phyloP scores from a whole-genome alignment of 805 yeast species.

The Candida maris region DNA sequence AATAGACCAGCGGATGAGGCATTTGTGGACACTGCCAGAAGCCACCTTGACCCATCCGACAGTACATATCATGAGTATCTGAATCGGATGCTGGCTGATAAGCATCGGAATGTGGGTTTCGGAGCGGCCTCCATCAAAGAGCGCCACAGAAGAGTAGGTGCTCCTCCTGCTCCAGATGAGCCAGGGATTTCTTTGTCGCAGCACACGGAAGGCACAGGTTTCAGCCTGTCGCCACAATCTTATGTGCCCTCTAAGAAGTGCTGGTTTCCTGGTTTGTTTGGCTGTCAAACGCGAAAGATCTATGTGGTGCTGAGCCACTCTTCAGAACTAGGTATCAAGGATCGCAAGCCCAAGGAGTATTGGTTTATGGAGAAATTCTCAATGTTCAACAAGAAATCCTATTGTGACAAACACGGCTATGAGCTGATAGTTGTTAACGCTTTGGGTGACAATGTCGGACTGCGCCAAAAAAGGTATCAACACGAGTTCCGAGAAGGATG shows the following conservation, averaged over 20 bases:
- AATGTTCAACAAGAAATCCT: slow-evolving; percentile 44
- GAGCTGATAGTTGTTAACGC: slow-evolving; percentile 38
- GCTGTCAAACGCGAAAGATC: slow-evolving; percentile 27
- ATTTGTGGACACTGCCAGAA: slow-evolving; percentile 10
- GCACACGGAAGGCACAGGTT: slow-evolving; percentile 5
- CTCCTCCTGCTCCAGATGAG: slow-evolving; percentile 23
- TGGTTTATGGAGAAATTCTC: slow-evolving; percentile 48
- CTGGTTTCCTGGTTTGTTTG: slow-evolving; percentile 5
- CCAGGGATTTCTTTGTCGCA: slow-evolving; percentile 25
- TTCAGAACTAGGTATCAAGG: slow-evolving; percentile 38
- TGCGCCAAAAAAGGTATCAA: slow-evolving; percentile 43
- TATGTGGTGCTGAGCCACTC: slow-evolving; percentile 38
- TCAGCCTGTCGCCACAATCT: not conserved
- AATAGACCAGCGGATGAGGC: too few relatives aligned
- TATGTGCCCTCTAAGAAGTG: slow-evolving; percentile 1
- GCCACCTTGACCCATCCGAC: slow-evolving; percentile 16
- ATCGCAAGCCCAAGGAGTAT: slow-evolving; percentile 36
- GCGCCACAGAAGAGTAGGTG: slow-evolving; percentile 23
- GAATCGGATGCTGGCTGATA: slow-evolving; percentile 21
- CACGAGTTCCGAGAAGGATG: slow-evolving; percentile 48
- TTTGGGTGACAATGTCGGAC: slow-evolving; percentile 35
- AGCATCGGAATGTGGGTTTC: slow-evolving; percentile 25
- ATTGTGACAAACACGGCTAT: slow-evolving; percentile 46
- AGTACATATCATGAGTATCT: slow-evolving; percentile 22
- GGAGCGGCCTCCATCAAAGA: slow-evolving; percentile 16